Conservation (phyloP, 2,329 filamentous ascomycete genomes). For the Ophiocordyceps unilateralis region DNA sequence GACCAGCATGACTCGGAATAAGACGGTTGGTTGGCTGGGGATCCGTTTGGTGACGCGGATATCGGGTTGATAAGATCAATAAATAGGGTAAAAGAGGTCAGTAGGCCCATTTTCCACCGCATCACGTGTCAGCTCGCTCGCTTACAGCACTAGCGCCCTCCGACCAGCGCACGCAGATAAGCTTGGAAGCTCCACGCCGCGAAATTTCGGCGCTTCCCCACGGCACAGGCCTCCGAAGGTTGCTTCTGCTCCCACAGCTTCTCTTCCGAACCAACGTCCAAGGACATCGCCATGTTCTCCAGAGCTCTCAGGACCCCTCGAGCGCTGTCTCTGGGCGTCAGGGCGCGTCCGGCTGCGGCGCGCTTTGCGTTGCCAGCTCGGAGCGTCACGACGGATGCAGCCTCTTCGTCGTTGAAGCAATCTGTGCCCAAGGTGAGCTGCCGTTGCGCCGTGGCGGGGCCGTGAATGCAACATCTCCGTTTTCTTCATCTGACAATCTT, state of each 20-base stretch:
- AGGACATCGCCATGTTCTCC: slow-evolving; percentile 43
- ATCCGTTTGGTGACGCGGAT: too few relatives aligned
- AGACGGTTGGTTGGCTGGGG: neutral
- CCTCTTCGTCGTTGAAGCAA: slow-evolving; percentile 77
- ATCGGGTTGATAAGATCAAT: too few relatives aligned
- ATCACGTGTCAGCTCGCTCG: slow-evolving; percentile 9
- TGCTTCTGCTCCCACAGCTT: slow-evolving; percentile 6
- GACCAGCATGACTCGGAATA: neutral
- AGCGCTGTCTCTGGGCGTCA: slow-evolving; percentile 38
- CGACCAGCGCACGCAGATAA: slow-evolving; percentile 17
- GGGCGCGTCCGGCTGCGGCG: slow-evolving; percentile 18
- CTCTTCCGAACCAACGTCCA: slow-evolving; percentile 8
- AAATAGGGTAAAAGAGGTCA: too few relatives aligned
- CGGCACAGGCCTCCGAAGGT: too few relatives aligned
- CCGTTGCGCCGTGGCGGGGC: neutral
- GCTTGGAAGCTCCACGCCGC: slow-evolving; percentile 24
- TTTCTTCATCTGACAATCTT: slow-evolving; percentile 1
- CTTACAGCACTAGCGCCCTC: slow-evolving; percentile 10
- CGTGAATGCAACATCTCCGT: neutral
- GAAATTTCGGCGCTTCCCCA: slow-evolving; percentile 24
- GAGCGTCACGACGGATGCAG: slow-evolving; percentile 87
- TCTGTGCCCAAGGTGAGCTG: slow-evolving; percentile 32
- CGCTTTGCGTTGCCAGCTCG: slow-evolving; percentile 38
- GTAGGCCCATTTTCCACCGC: too few relatives aligned
- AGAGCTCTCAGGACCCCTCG: slow-evolving; percentile 46